Conservation (phyloP, 2,329 filamentous ascomycete species). For the Camillea tinctor region DNA sequence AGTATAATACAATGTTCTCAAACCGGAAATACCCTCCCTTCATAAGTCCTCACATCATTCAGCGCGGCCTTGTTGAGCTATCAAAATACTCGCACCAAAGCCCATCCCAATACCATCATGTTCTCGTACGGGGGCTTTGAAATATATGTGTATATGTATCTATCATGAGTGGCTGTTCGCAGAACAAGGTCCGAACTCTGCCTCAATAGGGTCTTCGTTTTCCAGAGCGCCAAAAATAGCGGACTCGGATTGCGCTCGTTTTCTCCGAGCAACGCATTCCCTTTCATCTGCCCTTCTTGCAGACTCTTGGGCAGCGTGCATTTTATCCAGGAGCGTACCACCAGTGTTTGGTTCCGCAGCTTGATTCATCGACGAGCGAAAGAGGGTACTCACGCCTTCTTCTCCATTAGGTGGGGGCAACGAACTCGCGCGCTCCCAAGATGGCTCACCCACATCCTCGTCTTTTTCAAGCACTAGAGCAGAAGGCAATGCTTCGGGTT, state of each 20-base stretch:
- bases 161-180: slow-evolving; percentile 11
- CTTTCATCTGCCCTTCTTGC: slow-evolving; percentile 26
- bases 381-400: slow-evolving; percentile 1
- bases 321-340: slow-evolving; percentile 13
- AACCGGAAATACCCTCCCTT: neutral
- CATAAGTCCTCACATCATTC: neutral
- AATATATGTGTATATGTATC: neutral
- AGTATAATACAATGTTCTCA: neutral
- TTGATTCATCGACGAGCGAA: slow-evolving; percentile 1
- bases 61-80: neutral
- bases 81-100: neutral
- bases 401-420: neutral
- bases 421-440: neutral
- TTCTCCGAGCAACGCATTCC: slow-evolving; percentile 18
- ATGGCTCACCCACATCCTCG: slow-evolving; percentile 7
- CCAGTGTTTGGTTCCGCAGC: slow-evolving; percentile 1
- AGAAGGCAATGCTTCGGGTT: slow-evolving; percentile 19
- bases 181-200: slow-evolving; percentile 21
- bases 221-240: slow-evolving; percentile 4
- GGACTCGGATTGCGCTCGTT: slow-evolving; percentile 24
- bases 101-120: neutral
- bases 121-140: neutral
- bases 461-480: slow-evolving; percentile 12
- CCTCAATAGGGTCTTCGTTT: slow-evolving; percentile 5
- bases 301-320: slow-evolving; percentile 28